phyloP scores from a whole-genome alignment of 495 filamentous ascomycete genomes.

The Apodospora peruviana region DNA sequence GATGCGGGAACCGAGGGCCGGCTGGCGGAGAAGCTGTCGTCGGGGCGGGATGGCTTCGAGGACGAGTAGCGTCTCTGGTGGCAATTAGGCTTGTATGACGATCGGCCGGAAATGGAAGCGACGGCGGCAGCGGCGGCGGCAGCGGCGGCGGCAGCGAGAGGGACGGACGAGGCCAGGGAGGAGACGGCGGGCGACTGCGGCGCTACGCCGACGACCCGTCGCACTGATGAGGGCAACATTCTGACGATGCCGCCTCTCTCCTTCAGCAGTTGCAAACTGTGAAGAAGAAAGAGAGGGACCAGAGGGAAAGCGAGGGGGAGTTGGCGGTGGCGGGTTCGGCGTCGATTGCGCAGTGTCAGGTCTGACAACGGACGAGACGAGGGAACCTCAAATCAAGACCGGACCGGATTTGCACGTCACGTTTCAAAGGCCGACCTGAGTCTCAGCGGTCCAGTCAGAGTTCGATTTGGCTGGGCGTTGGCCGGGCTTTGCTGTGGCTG shows the following conservation, averaged over 20 bases:
- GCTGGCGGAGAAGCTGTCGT: slow-evolving; percentile 43
- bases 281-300: background rate
- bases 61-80: slow-evolving; percentile 50
- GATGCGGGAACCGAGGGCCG: slow-evolving; percentile 35
- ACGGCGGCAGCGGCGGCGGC: slow-evolving; percentile 28
- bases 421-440: background rate
- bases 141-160: slow-evolving; percentile 30
- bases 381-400: background rate
- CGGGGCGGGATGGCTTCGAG: slow-evolving; percentile 52
- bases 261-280: background rate
- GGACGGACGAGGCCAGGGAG: slow-evolving; percentile 27
- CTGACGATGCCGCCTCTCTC: background rate
- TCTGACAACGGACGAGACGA: background rate
- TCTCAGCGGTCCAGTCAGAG: background rate
- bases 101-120: too few species aligned
- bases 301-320: background rate
- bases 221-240: slow-evolving; percentile 49
- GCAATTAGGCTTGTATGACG: slow-evolving; percentile 27
- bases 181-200: slow-evolving; percentile 37
- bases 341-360: background rate
- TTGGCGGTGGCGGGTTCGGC: background rate
- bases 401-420: background rate
- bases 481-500: too few species aligned
- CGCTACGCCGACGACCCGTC: slow-evolving; percentile 39
- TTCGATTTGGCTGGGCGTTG: too few species aligned